These are phyloP conservation scores for Vitis hybrid DNA, from an alignment of 177 flowering plant genomes.

Conservation along the genomic window DNA sequence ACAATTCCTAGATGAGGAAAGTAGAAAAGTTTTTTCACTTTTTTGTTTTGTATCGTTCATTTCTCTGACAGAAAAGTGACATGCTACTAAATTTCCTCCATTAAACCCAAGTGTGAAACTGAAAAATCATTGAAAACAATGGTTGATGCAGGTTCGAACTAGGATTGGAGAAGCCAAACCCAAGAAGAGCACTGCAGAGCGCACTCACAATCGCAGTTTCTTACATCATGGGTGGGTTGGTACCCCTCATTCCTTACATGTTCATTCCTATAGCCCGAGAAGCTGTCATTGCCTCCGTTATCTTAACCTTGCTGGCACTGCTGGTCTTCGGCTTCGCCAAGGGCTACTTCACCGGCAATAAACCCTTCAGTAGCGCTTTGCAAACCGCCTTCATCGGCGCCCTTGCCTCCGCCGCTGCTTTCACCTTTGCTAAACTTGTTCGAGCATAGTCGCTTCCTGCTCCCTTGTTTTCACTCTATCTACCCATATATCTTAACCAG, in stretches of 20 bases:
- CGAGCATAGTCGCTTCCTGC: no score
- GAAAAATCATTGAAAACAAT: background rate
- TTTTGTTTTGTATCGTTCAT: no score
- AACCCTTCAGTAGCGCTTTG: slow-evolving; percentile 65
- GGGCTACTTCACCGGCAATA: slow-evolving; percentile 75
- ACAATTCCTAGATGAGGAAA: no score
- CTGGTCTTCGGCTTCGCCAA: slow-evolving; percentile 81
- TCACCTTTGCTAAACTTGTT: no score
- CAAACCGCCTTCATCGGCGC: slow-evolving; percentile 86
- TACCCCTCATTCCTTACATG: slow-evolving; percentile 85
- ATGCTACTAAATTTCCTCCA: background rate
- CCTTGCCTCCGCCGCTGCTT: slow-evolving; percentile 41
- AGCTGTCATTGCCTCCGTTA: slow-evolving; percentile 70
- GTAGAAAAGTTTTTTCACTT: no score
- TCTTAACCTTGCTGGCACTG: slow-evolving; percentile 65
- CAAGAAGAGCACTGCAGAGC: slow-evolving; percentile 82
- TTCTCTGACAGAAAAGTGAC: no score
- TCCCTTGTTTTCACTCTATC: no score
- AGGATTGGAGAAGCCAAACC: slow-evolving; percentile 95
- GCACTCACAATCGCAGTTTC: slow-evolving; percentile 85
- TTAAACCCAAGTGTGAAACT: background rate
- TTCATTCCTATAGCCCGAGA: slow-evolving; percentile 60
- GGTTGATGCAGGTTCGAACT: slow-evolving; percentile 75
- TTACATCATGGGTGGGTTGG: slow-evolving; percentile 79
- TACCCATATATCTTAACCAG: no score